Evolutionary conservation across 805 yeast species (phyloP), one percentile per base, ranked within the genome.

Genomic region (Kodamaea neixiangensis): DNA sequence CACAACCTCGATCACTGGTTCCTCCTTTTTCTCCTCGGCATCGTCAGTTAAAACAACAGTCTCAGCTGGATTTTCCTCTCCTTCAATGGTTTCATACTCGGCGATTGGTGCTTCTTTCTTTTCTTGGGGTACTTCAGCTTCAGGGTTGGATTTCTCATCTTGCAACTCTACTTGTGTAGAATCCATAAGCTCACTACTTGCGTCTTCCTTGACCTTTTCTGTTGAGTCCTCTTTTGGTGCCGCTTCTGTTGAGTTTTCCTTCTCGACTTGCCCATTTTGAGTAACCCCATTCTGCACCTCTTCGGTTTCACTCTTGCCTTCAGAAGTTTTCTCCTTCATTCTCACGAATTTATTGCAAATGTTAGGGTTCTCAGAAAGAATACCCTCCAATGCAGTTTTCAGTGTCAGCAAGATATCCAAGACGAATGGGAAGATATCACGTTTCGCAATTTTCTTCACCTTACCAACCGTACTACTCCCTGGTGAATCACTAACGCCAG

Each of bases 351-450:
- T 66, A 54, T 69, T 71, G 54, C 65, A 67, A 3, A 70, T 55
- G 11, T 65, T 61, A 0, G 77, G 73, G 10, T 47, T 42, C 18
- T 41, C 43, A 9, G 34, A 3, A 14, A 47, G 39, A 10, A 47
- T 21, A 9, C 6, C 11, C 21, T 48, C 51, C 47, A 48, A 48
- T 5, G 62, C 67, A 19, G 67, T 58, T 54, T 67, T 64, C 41
- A 60, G 60, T 14, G 53, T 56, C 18, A 62, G 65, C 34, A 69
- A 59, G 15, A 75, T 54, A 15, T 75, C 79, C 46, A 60, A 61
- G 3, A 70, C 66, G 48, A 70, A 66, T 0, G 78, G 78, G 46
- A 73, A 74, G 2, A 75, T 62, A 53, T 75, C 78, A 47, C 69
- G 65, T 49, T 73, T 74, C 2, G 78, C 78, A 6, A 73, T 58